Evolutionary conservation across 176 grass and related monocot genomes (phyloP), one percentile per base, ranked within the genome.

Genomic region (Lolium multiflorum): DNA sequence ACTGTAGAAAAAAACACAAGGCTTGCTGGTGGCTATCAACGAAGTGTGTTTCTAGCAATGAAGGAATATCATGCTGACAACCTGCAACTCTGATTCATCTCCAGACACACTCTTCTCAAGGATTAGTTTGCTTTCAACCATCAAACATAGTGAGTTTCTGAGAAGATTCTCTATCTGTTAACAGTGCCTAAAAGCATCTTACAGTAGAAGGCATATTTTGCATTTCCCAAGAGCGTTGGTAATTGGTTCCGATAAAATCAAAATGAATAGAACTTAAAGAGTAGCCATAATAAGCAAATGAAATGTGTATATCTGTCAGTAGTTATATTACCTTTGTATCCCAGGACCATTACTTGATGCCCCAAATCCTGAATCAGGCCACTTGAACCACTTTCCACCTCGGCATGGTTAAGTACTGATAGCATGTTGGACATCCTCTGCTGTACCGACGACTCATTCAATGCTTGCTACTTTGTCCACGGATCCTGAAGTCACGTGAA

Each of bases 331-430:
- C 96, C 96, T 98, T 85, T 94, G 97, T 48, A 89, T 16, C 73
- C 91, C 88, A 85, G 88, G 71, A 88, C 87, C 92, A 88, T 94
- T 94, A 91, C 75, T 89, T 39, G 86, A 85, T 17, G 88, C 90
- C 68, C 91, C 96, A 81, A 88, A 90, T 75, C 92, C 90, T 41
- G 88, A 87, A 86, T 90, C 97, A 85, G 84, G 60, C 94, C 92
- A 98, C n/a, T n/a, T n/a, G n/a, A n/a, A n/a, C n/a, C n/a, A n/a
- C n/a, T n/a, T n/a, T n/a, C n/a, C n/a, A n/a, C n/a, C n/a, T n/a
- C n/a, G n/a, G n/a, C n/a, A n/a, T n/a, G n/a, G n/a, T n/a, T n/a
- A n/a, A n/a, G n/a, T n/a, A n/a, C n/a, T n/a, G n/a, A n/a, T n/a
- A n/a, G n/a, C n/a, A n/a, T n/a, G n/a, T n/a, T n/a, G n/a, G n/a